phyloP scores from a whole-genome alignment of 169 alveolate genomes.

The Plasmodium reichenowi region DNA sequence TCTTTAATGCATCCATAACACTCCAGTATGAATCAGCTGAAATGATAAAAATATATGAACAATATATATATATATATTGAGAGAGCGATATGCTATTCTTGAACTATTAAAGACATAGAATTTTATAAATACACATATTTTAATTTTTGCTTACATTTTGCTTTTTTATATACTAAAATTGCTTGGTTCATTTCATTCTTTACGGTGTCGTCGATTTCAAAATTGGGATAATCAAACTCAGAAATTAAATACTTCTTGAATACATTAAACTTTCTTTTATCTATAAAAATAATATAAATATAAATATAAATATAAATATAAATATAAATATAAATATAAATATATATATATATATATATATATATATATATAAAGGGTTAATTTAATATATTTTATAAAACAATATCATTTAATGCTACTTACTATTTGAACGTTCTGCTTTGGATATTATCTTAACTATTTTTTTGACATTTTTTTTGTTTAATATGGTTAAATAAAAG shows the following conservation, averaged over 20 bases:
- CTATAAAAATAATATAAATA: constrained; percentile 2
- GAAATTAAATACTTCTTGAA: constrained; percentile 38
- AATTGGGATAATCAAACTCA: constrained; percentile 35
- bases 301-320: background rate
- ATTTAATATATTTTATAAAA: background rate
- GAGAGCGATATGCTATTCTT: background rate
- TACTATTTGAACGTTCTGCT: constrained; percentile 41
- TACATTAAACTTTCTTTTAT: constrained; percentile 39
- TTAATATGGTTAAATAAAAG: constrained; percentile 39
- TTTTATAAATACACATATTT: background rate
- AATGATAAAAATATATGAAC: constrained; percentile 3
- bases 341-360: background rate
- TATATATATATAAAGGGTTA: too few species aligned
- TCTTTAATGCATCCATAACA: constrained; percentile 46
- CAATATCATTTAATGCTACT: background rate
- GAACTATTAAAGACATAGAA: background rate
- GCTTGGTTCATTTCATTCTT: constrained; percentile 76
- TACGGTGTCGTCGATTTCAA: constrained; percentile 28
- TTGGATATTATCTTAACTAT: constrained; percentile 32
- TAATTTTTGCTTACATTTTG: constrained; percentile 37
- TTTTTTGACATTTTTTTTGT: constrained; percentile 41
- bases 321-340: background rate
- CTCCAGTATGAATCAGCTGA: constrained; percentile 65
- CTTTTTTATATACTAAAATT: constrained; percentile 33
- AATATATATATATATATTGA: background rate